Conservation (phyloP, 1,284 basidiomycete genomes). For the Meripilus lineatus region DNA sequence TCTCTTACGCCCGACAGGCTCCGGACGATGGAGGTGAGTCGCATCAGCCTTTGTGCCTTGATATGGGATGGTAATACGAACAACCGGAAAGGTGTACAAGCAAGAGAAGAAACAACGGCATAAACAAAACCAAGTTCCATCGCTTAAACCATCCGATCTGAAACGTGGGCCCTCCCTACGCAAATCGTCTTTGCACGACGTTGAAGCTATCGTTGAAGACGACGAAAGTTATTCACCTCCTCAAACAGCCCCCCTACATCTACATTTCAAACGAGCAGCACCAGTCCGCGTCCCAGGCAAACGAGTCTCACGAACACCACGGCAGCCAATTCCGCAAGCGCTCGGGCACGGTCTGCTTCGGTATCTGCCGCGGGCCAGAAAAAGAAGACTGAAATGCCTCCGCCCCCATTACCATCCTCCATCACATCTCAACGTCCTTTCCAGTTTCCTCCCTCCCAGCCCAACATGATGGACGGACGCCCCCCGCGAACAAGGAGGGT, state of each 20-base stretch:
- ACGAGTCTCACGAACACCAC: constrained; percentile 4
- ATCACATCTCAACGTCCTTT: neutral
- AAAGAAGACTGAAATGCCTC: constrained; percentile 7
- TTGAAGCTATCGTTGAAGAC: constrained; percentile 52
- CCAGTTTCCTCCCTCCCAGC: constrained; percentile 1
- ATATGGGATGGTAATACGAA: constrained; percentile 10
- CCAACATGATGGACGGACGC: constrained; percentile 13
- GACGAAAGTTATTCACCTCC: constrained; percentile 28
- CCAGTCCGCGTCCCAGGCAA: constrained; percentile 8
- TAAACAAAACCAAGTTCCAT: constrained; percentile 20
- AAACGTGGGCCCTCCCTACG: constrained; percentile 13
- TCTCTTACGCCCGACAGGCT: constrained; percentile 91
- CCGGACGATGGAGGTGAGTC: constrained; percentile 81
- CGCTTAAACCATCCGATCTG: constrained; percentile 11
- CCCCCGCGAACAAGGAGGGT: constrained; percentile 43
- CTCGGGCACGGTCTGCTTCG: constrained; percentile 15
- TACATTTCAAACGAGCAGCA: constrained; percentile 34
- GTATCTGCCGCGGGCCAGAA: constrained; percentile 10
- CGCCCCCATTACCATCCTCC: constrained; percentile 8
- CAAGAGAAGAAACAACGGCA: constrained; percentile 18
- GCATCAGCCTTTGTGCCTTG: constrained; percentile 16
- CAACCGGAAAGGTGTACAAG: constrained; percentile 22
- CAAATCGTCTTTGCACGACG: constrained; percentile 41
- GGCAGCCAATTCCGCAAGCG: constrained; percentile 3
- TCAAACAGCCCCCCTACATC: constrained; percentile 29